Percentiles rank a stretch among this genome's conserved stretches.
phyloP scores from a whole-genome alignment of 176 grass and related monocot species.

The Rhynchospora tenuis region DNA sequence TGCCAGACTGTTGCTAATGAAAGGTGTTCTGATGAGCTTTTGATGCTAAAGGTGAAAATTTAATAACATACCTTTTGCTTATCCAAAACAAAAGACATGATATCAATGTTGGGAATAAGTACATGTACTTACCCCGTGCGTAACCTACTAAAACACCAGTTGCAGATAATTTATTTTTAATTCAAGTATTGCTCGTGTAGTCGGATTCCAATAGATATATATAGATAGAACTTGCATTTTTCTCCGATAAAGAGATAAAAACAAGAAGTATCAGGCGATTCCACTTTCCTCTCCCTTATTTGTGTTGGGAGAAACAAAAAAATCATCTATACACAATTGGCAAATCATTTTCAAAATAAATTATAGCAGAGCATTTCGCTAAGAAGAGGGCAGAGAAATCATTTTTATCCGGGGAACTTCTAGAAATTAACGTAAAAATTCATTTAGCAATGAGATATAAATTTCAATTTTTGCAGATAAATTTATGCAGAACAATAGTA shows the following conservation, averaged over 20 bases:
- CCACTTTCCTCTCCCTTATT: neutral
- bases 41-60: neutral
- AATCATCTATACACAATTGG: neutral
- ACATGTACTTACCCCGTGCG: neutral
- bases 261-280: neutral
- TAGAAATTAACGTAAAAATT: too few relatives aligned
- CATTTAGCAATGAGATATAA: too few relatives aligned
- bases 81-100: neutral
- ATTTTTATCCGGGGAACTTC: too few relatives aligned
- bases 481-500: too few relatives aligned
- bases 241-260: neutral
- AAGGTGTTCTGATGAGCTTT: neutral
- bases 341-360: neutral
- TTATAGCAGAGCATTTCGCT: neutral
- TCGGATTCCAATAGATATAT: conserved; percentile 14
- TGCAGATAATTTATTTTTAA: neutral
- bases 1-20: neutral
- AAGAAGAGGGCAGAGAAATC: neutral
- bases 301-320: neutral
- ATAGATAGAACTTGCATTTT: neutral
- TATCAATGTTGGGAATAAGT: conserved; percentile 2
- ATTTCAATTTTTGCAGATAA: too few relatives aligned
- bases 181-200: conserved; percentile 2
- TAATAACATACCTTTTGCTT: neutral
- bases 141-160: conserved; percentile 10